Percentiles rank a stretch among this genome's conserved stretches.
Conservation (phyloP, 2,329 filamentous ascomycete species). For the Aspergillus tanneri region DNA sequence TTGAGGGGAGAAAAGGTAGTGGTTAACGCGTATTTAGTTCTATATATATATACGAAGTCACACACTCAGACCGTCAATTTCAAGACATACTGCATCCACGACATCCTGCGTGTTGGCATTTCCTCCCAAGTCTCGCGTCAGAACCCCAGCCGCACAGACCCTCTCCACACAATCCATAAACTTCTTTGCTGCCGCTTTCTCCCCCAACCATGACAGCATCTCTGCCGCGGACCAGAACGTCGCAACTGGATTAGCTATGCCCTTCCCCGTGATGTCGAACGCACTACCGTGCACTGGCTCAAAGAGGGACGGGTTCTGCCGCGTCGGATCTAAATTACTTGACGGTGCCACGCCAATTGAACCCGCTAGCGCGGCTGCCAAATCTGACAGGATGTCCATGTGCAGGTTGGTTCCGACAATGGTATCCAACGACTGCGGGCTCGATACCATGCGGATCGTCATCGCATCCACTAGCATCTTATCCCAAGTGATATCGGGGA, state of each 20-base stretch:
- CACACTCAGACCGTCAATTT: conserved; percentile 44
- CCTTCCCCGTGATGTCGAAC: conserved; percentile 63
- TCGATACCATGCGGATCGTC: conserved; percentile 56
- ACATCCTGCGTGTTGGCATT: conserved; percentile 56
- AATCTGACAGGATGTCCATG: conserved; percentile 67
- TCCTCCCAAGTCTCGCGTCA: conserved; percentile 61
- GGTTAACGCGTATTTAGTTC: no score
- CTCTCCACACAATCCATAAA: conserved; percentile 61
- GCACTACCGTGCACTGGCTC: conserved; percentile 65
- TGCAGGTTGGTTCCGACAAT: conserved; percentile 56
- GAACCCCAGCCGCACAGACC: conserved; percentile 54
- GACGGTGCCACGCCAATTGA: conserved; percentile 71
- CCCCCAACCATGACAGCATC: conserved; percentile 63
- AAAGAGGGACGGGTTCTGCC: conserved; percentile 60
- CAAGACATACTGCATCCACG: conserved; percentile 55
- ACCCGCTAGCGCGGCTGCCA: conserved; percentile 67
- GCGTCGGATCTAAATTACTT: conserved; percentile 64
- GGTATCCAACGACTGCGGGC: conserved; percentile 51
- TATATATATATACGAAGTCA: no score
- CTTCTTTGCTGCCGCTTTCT: conserved; percentile 55
- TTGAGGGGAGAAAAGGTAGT: no score
- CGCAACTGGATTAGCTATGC: conserved; percentile 60
- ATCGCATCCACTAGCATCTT: conserved; percentile 60
- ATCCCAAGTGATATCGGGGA: conserved; percentile 52
- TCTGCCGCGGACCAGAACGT: conserved; percentile 69